Evolutionary conservation across 2,329 filamentous ascomycete species (phyloP), one percentile per base, ranked within the genome.

Genomic region (Aspergillus sp.): DNA sequence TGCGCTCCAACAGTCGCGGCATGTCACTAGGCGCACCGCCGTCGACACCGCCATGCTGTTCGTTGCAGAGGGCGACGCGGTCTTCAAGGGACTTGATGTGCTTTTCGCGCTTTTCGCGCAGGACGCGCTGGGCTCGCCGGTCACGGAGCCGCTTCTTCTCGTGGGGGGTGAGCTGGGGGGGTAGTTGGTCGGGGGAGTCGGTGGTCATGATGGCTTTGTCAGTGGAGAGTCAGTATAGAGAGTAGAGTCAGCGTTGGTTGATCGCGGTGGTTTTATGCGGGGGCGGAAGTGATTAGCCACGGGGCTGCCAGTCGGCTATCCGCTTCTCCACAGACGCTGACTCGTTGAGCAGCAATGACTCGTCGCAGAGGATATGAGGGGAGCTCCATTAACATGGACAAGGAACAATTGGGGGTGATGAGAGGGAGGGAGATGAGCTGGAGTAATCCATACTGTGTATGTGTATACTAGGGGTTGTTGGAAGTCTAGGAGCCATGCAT

Each of bases 71-170:
- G 11, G 23, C 23, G 7, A 54, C 45, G 17, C 23, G 11, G 11
- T 36, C 32, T 21, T 54, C 44, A 6, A 54, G 36, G 2, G 38
- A 34, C 16, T 23, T 52, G 29, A 54, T 51, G 7, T 17, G 49
- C 3, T 23, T 44, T 16, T 52, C 52, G 16, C 49, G 38, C 23
- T 52, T 51, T 3, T 52, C 38, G 14, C 52, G 52, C 20, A 54
- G 44, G 14, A 43, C 43, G 10, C 50, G 32, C 21, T 54, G 52
- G 14, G 52, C 52, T 6, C 52, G 49, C 29, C 52, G 50, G 23
- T 54, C 52, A 5, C 52, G 45, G 3, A 54, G n/a, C n/a, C 52
- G 52, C 19, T 54, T 54, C 21, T 47, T 54, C 32, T 54, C 52
- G 21, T 23, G 21, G 21, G 21, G 21, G 21, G 21, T 23, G 6